These are phyloP conservation scores for Cylindrotheca closterium DNA, from an alignment of 108 stramenopile genomes.

Conservation along the genomic window DNA sequence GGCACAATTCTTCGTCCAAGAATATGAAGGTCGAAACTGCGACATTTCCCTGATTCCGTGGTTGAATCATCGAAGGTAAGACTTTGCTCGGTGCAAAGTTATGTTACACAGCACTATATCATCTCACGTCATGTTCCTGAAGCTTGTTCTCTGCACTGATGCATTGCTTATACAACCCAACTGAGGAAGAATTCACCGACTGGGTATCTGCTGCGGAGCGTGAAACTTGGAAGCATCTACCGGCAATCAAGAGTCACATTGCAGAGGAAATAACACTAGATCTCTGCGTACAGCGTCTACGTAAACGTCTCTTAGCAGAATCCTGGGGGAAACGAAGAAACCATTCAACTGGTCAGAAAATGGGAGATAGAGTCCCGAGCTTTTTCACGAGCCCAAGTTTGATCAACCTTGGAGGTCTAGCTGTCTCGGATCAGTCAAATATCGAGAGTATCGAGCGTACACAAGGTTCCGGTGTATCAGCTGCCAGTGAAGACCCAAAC, in stretches of 20 bases:
- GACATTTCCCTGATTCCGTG: slow-evolving; percentile 97
- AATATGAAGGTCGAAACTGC: slow-evolving; percentile 93
- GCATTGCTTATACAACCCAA: slow-evolving; percentile 89
- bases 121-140: slow-evolving; percentile 43
- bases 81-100: background rate
- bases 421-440: slow-evolving; percentile 56
- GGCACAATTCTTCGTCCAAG: slow-evolving; percentile 81
- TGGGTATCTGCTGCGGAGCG: slow-evolving; percentile 82
- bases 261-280: slow-evolving; percentile 85
- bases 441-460: slow-evolving; percentile 13
- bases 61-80: slow-evolving; percentile 61
- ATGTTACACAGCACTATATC: background rate
- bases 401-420: slow-evolving; percentile 75
- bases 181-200: slow-evolving; percentile 71
- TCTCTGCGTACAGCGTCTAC: slow-evolving; percentile 82
- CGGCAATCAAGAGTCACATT: slow-evolving; percentile 85
- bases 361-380: slow-evolving; percentile 57
- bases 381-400: slow-evolving; percentile 86
- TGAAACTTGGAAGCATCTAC: slow-evolving; percentile 87
- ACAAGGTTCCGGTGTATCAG: background rate
- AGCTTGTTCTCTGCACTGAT: slow-evolving; percentile 45
- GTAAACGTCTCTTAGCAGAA: slow-evolving; percentile 65
- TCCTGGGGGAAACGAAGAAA: slow-evolving; percentile 58
- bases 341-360: slow-evolving; percentile 19
- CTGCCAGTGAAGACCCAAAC: background rate